Evolutionary conservation across 495 filamentous ascomycete genomes (phyloP), one percentile per base, ranked within the genome.

Genomic region (Amniculicola lignicola): DNA sequence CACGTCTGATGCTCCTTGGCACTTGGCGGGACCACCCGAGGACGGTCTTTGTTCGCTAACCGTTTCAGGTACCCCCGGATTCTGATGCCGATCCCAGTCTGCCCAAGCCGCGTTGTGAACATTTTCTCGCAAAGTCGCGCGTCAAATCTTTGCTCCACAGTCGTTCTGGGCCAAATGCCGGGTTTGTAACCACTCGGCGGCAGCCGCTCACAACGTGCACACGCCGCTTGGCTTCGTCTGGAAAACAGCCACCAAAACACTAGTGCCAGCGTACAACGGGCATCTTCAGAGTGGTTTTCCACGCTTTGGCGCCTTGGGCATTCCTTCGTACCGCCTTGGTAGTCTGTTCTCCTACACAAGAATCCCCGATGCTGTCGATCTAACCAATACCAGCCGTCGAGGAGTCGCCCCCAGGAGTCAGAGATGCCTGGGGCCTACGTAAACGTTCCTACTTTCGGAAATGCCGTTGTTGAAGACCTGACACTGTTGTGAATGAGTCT

Each of bases 11-110:
- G 47, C 47, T 51, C 4, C 35, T 51, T 38, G 40, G 33, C 47
- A 36, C 47, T 51, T 51, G 47, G 47, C 47, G 18, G 35, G 18
- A n/a, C n/a, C n/a, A 12, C 1, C 21, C 47, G 14, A 33, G 27
- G 45, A n/a, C 33, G 11, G n/a, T 10, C 18, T 21, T 40, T 15
- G 18, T 11, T 19, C 11, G 15, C 1, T 35, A 24, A 31, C 31
- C 40, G 47, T 51, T 51, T 51, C 47, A 51, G 47, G 15, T 25
- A 6, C 14, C 24, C 47, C 47, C 31, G 31, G 47, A 51, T 51
- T 38, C 29, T 14, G 47, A 11, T 25, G n/a, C 47, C 47, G 31
- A 51, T 38, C 47, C 35, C 28, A 51, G 31, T 22, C 19, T 25
- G 3, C 16, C 47, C 9, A 18, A 6, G 9, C n/a, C 11, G 12